Evolutionary conservation across 2,329 filamentous ascomycete genomes (phyloP).

Genomic region (Talaromyces albobiverticillius): DNA sequence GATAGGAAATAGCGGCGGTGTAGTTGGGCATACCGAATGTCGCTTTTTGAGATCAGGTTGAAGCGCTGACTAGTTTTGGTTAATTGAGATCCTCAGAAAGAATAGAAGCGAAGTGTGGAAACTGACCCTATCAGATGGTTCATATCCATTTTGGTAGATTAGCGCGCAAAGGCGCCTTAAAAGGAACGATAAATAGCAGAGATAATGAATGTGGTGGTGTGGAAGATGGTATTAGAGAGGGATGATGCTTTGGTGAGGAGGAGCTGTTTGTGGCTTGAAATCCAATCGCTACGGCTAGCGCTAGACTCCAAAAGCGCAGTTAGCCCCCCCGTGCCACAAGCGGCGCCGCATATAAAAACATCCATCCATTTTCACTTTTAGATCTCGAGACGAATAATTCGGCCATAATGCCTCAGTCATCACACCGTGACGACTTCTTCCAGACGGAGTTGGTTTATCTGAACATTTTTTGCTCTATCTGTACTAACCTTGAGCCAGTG

Average conservation of each 20-base stretch:
- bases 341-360: no score
- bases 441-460: conserved; percentile 71
- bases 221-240: conserved; percentile 23
- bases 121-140: conserved; percentile 50
- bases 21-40: conserved; percentile 73
- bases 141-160: conserved; percentile 44
- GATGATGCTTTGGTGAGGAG: conserved; percentile 14
- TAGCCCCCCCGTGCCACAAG: neutral
- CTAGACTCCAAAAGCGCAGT: conserved; percentile 4
- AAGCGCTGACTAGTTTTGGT: conserved; percentile 71
- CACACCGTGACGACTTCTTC: conserved; percentile 80
- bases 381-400: no score
- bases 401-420: conserved; percentile 60
- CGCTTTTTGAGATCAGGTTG: conserved; percentile 94
- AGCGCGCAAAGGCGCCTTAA: conserved; percentile 32
- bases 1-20: neutral
- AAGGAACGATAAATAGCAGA: conserved; percentile 15
- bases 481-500: conserved; percentile 28
- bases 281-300: conserved; percentile 16
- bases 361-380: no score
- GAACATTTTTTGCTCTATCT: conserved; percentile 13
- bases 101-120: conserved; percentile 24
- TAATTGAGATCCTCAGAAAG: conserved; percentile 34
- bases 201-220: conserved; percentile 16
- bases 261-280: conserved; percentile 20